Percentiles rank a stretch among this genome's conserved stretches.
Conservation (phyloP, 2,329 filamentous ascomycete species). For the Colletotrichum liaoningense region DNA sequence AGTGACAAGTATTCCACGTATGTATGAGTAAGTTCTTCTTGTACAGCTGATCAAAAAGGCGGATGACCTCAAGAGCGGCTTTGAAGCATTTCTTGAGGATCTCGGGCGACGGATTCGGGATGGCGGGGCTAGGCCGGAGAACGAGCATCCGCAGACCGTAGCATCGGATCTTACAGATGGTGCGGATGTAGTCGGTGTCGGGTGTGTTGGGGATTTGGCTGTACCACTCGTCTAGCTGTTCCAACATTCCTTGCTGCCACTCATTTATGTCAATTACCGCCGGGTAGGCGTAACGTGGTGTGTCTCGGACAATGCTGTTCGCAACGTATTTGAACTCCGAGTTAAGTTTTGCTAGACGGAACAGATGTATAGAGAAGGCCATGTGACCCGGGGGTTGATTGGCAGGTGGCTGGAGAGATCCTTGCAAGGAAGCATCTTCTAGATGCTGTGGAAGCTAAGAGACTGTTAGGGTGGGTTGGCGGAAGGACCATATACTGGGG, state of each 20-base stretch:
- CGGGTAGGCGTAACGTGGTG: conserved; percentile 61
- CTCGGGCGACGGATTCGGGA: conserved; percentile 57
- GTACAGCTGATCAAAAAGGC: conserved; percentile 56
- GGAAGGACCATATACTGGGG: no score
- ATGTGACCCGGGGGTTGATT: background rate
- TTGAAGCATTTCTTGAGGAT: conserved; percentile 54
- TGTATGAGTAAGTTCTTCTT: conserved; percentile 56
- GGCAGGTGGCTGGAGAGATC: background rate
- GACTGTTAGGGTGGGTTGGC: conserved; percentile 34
- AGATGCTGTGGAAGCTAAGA: conserved; percentile 44
- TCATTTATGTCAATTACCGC: conserved; percentile 53
- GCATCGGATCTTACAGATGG: conserved; percentile 57
- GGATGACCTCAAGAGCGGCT: conserved; percentile 54
- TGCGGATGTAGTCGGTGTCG: conserved; percentile 40
- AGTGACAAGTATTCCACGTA: conserved; percentile 61
- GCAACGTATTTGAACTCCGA: conserved; percentile 69
- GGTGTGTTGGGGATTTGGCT: conserved; percentile 7
- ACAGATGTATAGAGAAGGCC: conserved; percentile 59
- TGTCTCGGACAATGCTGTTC: conserved; percentile 61
- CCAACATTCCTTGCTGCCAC: conserved; percentile 58
- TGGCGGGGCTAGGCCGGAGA: conserved; percentile 62
- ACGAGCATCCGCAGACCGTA: conserved; percentile 61
- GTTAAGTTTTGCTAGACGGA: conserved; percentile 59
- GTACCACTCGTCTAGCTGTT: conserved; percentile 53
- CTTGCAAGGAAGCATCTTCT: conserved; percentile 38